Evolutionary conservation across 495 filamentous ascomycete genomes (phyloP).

Genomic region (Collariella sp.): DNA sequence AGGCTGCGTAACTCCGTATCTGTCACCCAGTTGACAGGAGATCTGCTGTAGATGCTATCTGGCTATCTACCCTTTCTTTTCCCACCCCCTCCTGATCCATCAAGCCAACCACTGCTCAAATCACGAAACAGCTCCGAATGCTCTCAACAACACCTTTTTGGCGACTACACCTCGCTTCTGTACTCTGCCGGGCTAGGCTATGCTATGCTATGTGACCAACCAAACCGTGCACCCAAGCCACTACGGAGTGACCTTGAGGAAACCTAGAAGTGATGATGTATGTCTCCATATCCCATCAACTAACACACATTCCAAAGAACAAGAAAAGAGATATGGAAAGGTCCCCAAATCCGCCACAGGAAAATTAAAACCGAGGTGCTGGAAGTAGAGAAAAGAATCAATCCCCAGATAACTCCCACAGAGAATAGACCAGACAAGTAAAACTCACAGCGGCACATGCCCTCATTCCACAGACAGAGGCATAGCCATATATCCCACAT

Average conservation of each 20-base stretch:
- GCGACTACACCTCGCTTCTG: no score
- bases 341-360: background rate
- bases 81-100: no score
- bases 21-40: no score
- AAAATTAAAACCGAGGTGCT: background rate
- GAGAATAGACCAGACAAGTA: background rate
- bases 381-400: background rate
- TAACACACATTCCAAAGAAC: background rate
- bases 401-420: background rate
- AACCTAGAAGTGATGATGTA: background rate
- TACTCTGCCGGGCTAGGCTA: no score
- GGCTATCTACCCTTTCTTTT: no score
- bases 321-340: background rate
- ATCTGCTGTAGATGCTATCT: no score
- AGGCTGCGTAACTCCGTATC: no score
- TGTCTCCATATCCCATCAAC: background rate
- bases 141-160: no score
- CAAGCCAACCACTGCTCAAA: no score
- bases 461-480: background rate
- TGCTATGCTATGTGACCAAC: background rate
- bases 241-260: no score
- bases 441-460: background rate
- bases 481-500: background rate
- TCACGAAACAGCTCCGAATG: no score
- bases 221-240: background rate